These are phyloP conservation scores for Punctularia strigosozonata DNA, from an alignment of 768 basidiomycete species.

Conservation along the genomic window DNA sequence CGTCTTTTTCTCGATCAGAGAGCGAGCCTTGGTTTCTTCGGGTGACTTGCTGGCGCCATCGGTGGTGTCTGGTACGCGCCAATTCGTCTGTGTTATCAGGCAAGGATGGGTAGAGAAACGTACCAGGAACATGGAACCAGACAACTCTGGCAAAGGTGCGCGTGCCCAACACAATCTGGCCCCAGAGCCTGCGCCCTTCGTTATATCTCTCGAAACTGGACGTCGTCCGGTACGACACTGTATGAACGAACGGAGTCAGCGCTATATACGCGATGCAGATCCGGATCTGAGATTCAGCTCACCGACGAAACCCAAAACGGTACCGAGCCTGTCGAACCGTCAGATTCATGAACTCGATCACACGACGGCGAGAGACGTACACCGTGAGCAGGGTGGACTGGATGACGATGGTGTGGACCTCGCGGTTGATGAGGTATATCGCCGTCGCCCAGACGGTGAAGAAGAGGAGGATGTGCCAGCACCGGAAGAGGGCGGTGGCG, in stretches of 20 bases:
- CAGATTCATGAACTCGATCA: neutral
- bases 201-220: slow-evolving; percentile 71
- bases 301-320: slow-evolving; percentile 65
- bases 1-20: slow-evolving; percentile 57
- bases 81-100: slow-evolving; percentile 12
- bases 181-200: slow-evolving; percentile 59
- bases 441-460: slow-evolving; percentile 51
- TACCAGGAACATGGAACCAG: slow-evolving; percentile 61
- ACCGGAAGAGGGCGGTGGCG: slow-evolving; percentile 36
- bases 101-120: slow-evolving; percentile 6
- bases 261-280: too few species aligned
- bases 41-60: slow-evolving; percentile 2
- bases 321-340: slow-evolving; percentile 34
- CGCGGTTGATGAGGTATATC: slow-evolving; percentile 39
- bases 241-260: too few species aligned
- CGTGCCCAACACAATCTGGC: slow-evolving; percentile 44
- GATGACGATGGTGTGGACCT: slow-evolving; percentile 30
- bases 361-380: slow-evolving; percentile 24
- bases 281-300: too few species aligned
- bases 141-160: slow-evolving; percentile 48
- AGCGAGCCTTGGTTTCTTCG: slow-evolving; percentile 30
- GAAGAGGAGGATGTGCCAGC: slow-evolving; percentile 60
- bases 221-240: slow-evolving; percentile 61
- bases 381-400: slow-evolving; percentile 54
- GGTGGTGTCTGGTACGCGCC: slow-evolving; percentile 19